Conservation (phyloP, 805 yeast genomes). For the Sugiyamaella lignohabitans region DNA sequence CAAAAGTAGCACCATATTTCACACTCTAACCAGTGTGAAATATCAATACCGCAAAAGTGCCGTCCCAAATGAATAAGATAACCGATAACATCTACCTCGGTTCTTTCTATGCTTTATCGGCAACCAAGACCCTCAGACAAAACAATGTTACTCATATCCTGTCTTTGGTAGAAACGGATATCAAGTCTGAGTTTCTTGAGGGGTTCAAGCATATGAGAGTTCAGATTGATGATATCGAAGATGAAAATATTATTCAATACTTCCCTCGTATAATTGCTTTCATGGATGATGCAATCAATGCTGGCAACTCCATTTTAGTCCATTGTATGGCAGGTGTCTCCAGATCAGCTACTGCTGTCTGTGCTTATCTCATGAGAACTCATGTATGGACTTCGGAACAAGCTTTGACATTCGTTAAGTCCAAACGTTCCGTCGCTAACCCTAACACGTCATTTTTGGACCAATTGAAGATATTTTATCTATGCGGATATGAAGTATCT, state of each 20-base stretch:
- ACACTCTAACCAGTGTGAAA: no score
- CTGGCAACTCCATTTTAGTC: conserved; percentile 33
- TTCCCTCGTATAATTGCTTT: conserved; percentile 59
- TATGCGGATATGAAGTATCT: conserved; percentile 32
- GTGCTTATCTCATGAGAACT: conserved; percentile 84
- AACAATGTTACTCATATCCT: conserved; percentile 65
- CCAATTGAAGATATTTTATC: conserved; percentile 62
- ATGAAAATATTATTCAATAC: conserved; percentile 56
- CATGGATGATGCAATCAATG: conserved; percentile 48
- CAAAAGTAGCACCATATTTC: no score
- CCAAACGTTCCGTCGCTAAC: conserved; percentile 42
- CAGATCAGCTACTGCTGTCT: conserved; percentile 76
- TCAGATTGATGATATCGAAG: conserved; percentile 65
- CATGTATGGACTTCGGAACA: conserved; percentile 51
- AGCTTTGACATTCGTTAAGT: conserved; percentile 70
- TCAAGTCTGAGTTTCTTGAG: conserved; percentile 46
- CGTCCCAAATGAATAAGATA: conserved; percentile 14
- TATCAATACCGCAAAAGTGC: conserved; percentile 9
- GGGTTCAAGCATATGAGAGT: conserved; percentile 44
- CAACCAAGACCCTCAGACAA: conserved; percentile 44
- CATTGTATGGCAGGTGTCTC: conserved; percentile 84
- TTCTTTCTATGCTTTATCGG: conserved; percentile 57
- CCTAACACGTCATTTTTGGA: conserved; percentile 72
- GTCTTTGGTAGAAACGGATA: conserved; percentile 58
- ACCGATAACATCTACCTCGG: conserved; percentile 53